Evolutionary conservation across 2,329 filamentous ascomycete genomes (phyloP).

Genomic region (Penicillium sp.): DNA sequence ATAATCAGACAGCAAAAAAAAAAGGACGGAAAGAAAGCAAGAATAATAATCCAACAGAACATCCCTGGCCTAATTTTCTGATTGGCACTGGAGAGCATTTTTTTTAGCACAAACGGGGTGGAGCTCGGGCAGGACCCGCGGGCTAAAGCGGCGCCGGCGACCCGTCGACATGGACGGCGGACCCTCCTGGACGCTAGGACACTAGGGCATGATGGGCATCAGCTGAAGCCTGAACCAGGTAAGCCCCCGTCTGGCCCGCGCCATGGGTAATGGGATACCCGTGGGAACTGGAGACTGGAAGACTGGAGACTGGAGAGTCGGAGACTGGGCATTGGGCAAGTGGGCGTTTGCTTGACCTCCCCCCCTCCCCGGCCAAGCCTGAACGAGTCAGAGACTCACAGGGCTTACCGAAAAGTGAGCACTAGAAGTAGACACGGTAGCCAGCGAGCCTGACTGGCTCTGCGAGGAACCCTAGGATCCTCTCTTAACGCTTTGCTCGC

Average conservation of each 20-base stretch:
- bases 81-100: constrained; percentile 20
- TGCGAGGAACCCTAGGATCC: background rate
- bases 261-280: background rate
- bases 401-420: background rate
- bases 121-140: constrained; percentile 24
- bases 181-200: constrained; percentile 14
- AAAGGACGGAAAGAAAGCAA: constrained; percentile 5
- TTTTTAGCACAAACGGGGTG: constrained; percentile 25
- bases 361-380: background rate
- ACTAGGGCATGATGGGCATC: constrained; percentile 15
- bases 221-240: constrained; percentile 31
- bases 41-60: background rate
- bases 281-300: background rate
- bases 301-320: background rate
- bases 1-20: background rate
- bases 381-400: background rate
- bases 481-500: background rate
- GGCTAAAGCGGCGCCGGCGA: constrained; percentile 34
- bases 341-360: background rate
- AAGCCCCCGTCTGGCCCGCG: constrained; percentile 8
- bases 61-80: constrained; percentile 16
- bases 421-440: background rate
- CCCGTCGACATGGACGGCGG: constrained; percentile 43
- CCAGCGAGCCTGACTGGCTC: background rate
- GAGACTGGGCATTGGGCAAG: too few species aligned